These are phyloP conservation scores for Solanum boliviense DNA, from an alignment of 257 asterid species.

Conservation along the genomic window DNA sequence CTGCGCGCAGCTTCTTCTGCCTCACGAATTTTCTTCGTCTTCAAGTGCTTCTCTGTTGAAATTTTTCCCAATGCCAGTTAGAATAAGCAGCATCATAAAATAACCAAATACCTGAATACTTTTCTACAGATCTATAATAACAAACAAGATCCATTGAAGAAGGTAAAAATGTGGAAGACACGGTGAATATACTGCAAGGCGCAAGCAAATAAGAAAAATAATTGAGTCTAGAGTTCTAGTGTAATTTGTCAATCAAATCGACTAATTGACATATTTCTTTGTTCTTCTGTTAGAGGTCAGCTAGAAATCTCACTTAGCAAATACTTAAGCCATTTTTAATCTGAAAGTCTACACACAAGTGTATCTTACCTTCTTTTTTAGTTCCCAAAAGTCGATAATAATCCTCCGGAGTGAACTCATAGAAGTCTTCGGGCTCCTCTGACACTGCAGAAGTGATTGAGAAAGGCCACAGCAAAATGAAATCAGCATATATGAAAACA, in stretches of 20 bases:
- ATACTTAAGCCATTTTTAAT: neutral
- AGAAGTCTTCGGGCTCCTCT: conserved; percentile 77
- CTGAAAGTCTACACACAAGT: neutral
- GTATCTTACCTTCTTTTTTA: conserved; percentile 68
- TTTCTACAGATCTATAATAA: neutral
- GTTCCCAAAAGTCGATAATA: conserved; percentile 62
- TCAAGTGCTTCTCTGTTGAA: conserved; percentile 57
- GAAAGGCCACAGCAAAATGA: neutral
- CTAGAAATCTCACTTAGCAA: neutral
- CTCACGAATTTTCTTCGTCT: conserved; percentile 80
- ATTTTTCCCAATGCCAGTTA: conserved; percentile 1
- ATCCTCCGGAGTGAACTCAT: conserved; percentile 90
- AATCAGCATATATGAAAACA: neutral
- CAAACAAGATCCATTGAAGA: neutral
- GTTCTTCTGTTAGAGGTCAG: neutral
- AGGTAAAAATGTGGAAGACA: neutral
- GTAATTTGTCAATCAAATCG: neutral
- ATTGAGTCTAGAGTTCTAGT: neutral
- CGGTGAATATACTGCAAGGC: neutral
- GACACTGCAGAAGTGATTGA: conserved; percentile 8
- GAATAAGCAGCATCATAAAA: neutral
- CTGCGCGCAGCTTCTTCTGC: conserved; percentile 89
- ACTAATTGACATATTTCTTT: neutral
- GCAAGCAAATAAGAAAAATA: neutral
- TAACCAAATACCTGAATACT: neutral